Base-by-base conservation (phyloP, 495 filamentous ascomycete genomes). In the Xylona heveae region DNA sequence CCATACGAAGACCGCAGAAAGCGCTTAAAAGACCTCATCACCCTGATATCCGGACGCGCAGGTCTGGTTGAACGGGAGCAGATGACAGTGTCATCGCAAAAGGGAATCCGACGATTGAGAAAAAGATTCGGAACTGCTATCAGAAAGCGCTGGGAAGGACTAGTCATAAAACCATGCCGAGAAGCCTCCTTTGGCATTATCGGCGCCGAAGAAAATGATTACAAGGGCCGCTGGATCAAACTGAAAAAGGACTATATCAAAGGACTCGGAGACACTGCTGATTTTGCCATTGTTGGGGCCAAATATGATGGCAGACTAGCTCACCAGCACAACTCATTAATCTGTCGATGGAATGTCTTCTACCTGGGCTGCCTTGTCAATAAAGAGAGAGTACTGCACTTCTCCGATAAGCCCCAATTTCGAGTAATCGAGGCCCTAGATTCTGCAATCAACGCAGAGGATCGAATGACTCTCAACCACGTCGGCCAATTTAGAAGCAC, bases 201-300 rank as follows among this genome's bases (percentile, higher is more conserved):
- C 19, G 33, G 17, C 6, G 31, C 39, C 49, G 8, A 37, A 41
- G 12, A 34, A 40, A 37, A 40, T 44, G 24, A 29, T 26, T 60
- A 50, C 21, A 53, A 40, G 21, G 60, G 58, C 31, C 60, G 61
- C 17, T 74, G 70, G 51, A 77, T 91, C 43, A 92, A 91, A 50
- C 45, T 92, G 18, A 92, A 92, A 47, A 90, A 84, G 40, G 81
- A 90, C 41, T 92, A 90, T 37, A 74, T 92, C n/a, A 57, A 56
- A 13, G 66, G 69, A 4, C 61, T 82, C 40, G 82, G 81, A 1
- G 80, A 90, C 41, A 73, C 78, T 24, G 69, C 75, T 1, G 82
- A 91, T 46, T 75, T 92, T 40, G 68, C 74, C 1, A 60, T 85
- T 5, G 52, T 91, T 20, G 82, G 78, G 3, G 81, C 63, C 5